Conservation (phyloP, 306 rosid species). For the Cicer arietinum region DNA sequence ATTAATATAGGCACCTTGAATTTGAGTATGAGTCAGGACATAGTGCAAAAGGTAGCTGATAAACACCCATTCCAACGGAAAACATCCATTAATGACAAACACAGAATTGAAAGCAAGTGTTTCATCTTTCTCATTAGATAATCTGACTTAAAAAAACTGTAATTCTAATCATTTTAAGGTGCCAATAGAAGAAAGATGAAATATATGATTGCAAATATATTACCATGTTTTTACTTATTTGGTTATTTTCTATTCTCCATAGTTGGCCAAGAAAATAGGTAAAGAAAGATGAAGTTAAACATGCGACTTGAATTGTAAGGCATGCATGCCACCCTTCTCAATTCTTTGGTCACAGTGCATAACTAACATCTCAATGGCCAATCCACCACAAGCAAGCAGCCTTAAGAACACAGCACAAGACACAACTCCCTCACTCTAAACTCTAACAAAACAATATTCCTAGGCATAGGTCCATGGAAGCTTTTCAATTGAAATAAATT, state of each 20-base stretch:
- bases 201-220: conserved; percentile 20
- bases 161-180: conserved; percentile 33
- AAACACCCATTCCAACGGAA: conserved; percentile 46
- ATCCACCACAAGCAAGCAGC: background rate
- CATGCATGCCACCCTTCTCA: conserved; percentile 38
- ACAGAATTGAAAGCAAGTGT: conserved; percentile 37
- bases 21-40: conserved; percentile 63
- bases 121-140: conserved; percentile 40
- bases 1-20: conserved; percentile 57
- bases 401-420: conserved; percentile 22
- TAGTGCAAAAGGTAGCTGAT: conserved; percentile 88
- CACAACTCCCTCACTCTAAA: background rate
- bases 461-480: background rate
- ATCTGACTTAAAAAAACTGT: conserved; percentile 3
- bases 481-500: background rate
- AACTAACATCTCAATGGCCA: conserved; percentile 38
- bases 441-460: conserved; percentile 15
- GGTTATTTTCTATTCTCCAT: conserved; percentile 10
- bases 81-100: conserved; percentile 43
- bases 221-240: conserved; percentile 3
- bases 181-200: background rate
- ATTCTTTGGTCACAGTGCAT: conserved; percentile 6
- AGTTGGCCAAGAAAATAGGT: conserved; percentile 26
- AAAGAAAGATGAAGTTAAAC: conserved; percentile 34
- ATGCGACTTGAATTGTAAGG: conserved; percentile 22